Base-by-base conservation (phyloP, 805 yeast genomes). In the Scheffersomyces amazonensis region DNA sequence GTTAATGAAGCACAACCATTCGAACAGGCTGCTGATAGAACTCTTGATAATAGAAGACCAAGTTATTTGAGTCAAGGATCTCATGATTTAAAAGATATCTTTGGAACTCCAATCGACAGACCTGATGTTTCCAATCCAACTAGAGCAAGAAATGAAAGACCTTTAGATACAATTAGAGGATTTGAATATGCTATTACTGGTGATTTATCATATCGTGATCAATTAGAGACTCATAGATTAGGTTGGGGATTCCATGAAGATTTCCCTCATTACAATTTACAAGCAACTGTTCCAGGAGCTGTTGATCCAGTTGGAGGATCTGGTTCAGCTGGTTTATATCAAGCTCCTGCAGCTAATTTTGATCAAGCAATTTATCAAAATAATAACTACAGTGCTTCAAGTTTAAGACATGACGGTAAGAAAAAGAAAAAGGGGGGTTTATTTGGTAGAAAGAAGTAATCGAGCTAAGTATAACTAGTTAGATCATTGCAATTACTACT, bases 1-100 rank as follows among this genome's bases (percentile, higher is more conserved):
- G 95, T 93, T 32, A 89, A 85, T 56, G 98, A 91, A 62, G 91
- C 84, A 7, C 98, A 93, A 69, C 99, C 99, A 7, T 93, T 87
- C 58, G 96, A 93, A 64, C 71, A 69, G 50, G 75, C 75, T 29
- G 65, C 62, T 34, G 57, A 53, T 36, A 35, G 35, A 27, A 47
- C 50, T 31, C 39, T 46, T 19, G 48, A 56, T 52, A 59, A 47
- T 54, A 69, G 66, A 60, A 62, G 68, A 60, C 74, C 67, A 17
- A 59, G 67, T 40, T 68, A 60, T 49, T 56, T 62, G 41, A 58
- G 66, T 16, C 75, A 79, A 29, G 79, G 76, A 20, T 69, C 76
- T 33, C 71, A 69, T 30, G 80, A 81, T 20, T 55, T 80, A 52
- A 78, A 77, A 49, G 99, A 93, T 60, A 80, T 87, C 31, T 91